Conservation (phyloP, 2,329 filamentous ascomycete species). For the Coleophoma cylindrospora region DNA sequence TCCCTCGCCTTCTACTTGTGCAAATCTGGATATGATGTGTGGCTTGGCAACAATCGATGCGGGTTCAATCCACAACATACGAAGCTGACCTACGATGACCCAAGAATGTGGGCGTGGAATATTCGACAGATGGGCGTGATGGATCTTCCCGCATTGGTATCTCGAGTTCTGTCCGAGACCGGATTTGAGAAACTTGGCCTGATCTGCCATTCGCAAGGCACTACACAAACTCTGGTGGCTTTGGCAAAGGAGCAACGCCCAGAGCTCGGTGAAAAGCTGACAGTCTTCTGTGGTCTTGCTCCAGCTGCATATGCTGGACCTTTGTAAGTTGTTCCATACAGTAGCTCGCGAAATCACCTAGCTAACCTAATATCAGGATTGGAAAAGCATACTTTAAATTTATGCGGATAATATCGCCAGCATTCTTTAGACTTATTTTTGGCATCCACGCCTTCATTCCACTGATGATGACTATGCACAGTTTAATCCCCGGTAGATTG, state of each 20-base stretch:
- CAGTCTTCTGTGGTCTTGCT: conserved; percentile 85
- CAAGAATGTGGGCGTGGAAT: conserved; percentile 96
- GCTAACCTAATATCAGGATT: conserved; percentile 35
- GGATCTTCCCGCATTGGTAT: conserved; percentile 77
- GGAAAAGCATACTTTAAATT: conserved; percentile 89
- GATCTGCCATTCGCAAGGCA: conserved; percentile 86
- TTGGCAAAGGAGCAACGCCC: conserved; percentile 87
- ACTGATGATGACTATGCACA: conserved; percentile 84
- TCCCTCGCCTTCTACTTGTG: conserved; percentile 88
- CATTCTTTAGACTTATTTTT: conserved; percentile 75
- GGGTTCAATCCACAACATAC: conserved; percentile 77
- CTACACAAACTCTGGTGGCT: conserved; percentile 81
- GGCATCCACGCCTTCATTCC: conserved; percentile 93
- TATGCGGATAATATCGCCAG: conserved; percentile 74
- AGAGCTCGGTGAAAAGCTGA: conserved; percentile 75
- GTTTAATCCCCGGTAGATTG: conserved; percentile 54
- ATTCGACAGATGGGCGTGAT: conserved; percentile 90
- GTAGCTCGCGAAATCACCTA: too few species aligned
- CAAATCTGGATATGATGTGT: conserved; percentile 90
- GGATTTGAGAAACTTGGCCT: conserved; percentile 79
- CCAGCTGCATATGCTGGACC: conserved; percentile 88
- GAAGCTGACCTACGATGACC: conserved; percentile 66
- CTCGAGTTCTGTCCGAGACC: conserved; percentile 75
- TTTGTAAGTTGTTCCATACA: conserved; percentile 29
- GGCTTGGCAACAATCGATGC: conserved; percentile 91